Evolutionary conservation across 176 grass and related monocot genomes (phyloP).

Genomic region (Bonia amplexicaulis): DNA sequence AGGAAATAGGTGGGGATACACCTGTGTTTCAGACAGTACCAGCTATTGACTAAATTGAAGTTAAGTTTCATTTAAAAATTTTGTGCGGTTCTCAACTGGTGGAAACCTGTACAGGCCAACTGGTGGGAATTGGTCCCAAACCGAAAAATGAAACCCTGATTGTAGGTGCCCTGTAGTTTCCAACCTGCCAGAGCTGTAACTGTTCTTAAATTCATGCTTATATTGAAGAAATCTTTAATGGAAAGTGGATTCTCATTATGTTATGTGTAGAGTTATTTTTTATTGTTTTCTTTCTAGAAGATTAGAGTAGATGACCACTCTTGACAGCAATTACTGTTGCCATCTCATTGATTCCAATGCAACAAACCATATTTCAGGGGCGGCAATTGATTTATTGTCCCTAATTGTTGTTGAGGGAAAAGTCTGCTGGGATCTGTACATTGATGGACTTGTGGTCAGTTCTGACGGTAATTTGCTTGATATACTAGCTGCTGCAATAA

Average conservation of each 20-base stretch:
- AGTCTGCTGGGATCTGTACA: conserved; percentile 86
- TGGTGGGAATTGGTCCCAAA: not conserved
- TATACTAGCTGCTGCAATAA: conserved; percentile 69
- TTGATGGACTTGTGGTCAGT: conserved; percentile 82
- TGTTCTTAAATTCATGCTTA: not conserved
- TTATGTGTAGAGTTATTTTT: not conserved
- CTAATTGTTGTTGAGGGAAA: conserved; percentile 80
- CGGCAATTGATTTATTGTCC: conserved; percentile 78
- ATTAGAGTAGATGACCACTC: not conserved
- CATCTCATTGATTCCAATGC: not conserved
- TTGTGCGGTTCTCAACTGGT: not conserved
- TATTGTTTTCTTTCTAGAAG: conserved; percentile 16
- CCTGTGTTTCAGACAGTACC: no score
- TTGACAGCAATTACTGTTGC: not conserved
- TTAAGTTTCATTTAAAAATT: not conserved
- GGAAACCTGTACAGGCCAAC: not conserved
- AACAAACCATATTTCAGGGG: conserved; percentile 51
- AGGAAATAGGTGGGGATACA: no score
- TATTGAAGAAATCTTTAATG: not conserved
- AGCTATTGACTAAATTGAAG: not conserved
- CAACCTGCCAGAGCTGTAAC: no score
- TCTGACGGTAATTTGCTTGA: conserved; percentile 93
- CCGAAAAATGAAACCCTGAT: not conserved
- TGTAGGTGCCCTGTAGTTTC: no score
- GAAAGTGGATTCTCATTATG: not conserved